These are phyloP conservation scores for Psilocybe sp. DNA, from an alignment of 768 basidiomycete species.

Conservation along the genomic window DNA sequence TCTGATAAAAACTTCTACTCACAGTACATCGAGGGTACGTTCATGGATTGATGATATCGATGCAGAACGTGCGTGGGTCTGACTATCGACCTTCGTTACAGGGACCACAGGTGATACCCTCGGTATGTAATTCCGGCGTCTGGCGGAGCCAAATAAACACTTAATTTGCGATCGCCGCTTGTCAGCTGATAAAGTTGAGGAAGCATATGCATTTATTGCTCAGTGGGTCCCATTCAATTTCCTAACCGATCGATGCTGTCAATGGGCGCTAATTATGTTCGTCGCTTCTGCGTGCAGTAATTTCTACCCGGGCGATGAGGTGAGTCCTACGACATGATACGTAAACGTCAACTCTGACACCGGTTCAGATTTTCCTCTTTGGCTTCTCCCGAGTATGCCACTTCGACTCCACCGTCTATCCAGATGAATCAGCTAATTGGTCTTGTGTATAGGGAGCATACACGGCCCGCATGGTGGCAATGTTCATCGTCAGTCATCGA, in stretches of 20 bases:
- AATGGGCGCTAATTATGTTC: not conserved
- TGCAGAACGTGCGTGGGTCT: not conserved
- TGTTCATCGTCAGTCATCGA: constrained; percentile 49
- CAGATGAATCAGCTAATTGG: not conserved
- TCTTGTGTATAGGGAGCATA: constrained; percentile 57
- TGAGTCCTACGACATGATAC: constrained; percentile 19
- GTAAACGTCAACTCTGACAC: not conserved
- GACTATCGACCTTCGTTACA: constrained; percentile 21
- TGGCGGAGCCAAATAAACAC: not conserved
- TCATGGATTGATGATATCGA: not conserved
- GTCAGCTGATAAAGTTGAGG: constrained; percentile 69
- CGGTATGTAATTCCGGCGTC: constrained; percentile 32
- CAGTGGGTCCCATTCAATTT: constrained; percentile 47
- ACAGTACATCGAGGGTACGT: constrained; percentile 56
- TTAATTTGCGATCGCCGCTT: constrained; percentile 2
- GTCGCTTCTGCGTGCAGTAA: constrained; percentile 40
- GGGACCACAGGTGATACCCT: constrained; percentile 64
- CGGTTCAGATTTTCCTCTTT: constrained; percentile 65
- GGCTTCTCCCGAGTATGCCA: constrained; percentile 66
- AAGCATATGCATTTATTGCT: constrained; percentile 78
- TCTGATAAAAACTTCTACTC: constrained; percentile 57
- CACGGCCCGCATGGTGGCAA: constrained; percentile 72
- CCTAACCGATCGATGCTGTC: not conserved
- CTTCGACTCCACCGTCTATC: not conserved
- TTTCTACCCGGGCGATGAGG: constrained; percentile 71